Conservation (phyloP, 163 green algal genomes). For the Coccomyxa subellipsoidea region DNA sequence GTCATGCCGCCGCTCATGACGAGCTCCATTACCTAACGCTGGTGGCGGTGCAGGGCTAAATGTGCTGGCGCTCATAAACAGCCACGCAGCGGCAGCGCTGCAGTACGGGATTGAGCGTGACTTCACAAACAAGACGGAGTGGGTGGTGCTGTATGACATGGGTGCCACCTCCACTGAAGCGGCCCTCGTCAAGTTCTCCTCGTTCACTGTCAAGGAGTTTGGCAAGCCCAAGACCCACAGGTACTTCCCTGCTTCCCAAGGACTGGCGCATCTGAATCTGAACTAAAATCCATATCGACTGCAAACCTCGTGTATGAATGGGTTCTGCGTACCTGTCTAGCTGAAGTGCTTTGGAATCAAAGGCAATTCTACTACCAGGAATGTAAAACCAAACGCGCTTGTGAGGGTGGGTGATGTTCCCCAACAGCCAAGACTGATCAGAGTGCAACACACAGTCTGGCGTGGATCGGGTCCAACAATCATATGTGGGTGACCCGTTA, state of each 20-base stretch:
- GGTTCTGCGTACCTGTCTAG: too few species aligned
- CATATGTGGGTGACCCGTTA: too few species aligned
- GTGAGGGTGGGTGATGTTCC: too few species aligned
- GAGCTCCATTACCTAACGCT: neutral
- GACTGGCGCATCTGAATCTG: too few species aligned
- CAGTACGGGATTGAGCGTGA: conserved; percentile 90
- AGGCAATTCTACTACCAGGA: too few species aligned
- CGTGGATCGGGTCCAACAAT: too few species aligned
- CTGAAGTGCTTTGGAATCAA: too few species aligned
- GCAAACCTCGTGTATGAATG: too few species aligned
- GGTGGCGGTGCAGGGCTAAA: conserved; percentile 66
- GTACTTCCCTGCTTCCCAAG: neutral
- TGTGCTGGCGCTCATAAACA: conserved; percentile 87
- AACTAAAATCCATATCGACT: too few species aligned
- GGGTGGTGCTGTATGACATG: conserved; percentile 91
- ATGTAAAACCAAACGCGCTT: too few species aligned
- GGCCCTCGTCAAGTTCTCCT: conserved; percentile 75
- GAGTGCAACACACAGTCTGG: too few species aligned
- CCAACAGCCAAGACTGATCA: too few species aligned
- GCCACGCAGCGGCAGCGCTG: conserved; percentile 85
- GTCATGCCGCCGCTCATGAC: neutral
- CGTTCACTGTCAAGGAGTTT: conserved; percentile 51
- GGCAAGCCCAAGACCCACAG: conserved; percentile 35
- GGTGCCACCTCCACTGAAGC: conserved; percentile 60
- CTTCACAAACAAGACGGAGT: conserved; percentile 80